A percentile compares a stretch with the other conserved stretches of the same genome.
phyloP scores from a whole-genome alignment of 2,329 filamentous ascomycete genomes.

The Aspergillus sp. region DNA sequence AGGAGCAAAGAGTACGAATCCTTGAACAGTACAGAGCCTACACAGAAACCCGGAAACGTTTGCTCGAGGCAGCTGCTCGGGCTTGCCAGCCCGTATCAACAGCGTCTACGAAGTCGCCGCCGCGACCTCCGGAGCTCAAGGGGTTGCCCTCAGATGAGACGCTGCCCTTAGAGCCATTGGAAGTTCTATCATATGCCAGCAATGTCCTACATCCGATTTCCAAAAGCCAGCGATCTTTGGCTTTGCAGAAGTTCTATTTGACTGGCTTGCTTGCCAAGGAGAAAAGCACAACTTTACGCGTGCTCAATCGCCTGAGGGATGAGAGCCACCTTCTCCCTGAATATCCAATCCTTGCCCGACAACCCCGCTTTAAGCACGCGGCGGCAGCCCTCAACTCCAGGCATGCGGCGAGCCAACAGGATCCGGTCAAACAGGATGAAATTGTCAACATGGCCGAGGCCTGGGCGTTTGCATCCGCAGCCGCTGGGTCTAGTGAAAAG shows the following conservation, averaged over 20 bases:
- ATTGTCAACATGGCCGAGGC: slow-evolving; percentile 36
- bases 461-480: slow-evolving; percentile 42
- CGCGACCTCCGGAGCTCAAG: slow-evolving; percentile 15
- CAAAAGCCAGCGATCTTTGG: slow-evolving; percentile 37
- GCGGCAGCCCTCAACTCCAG: slow-evolving; percentile 28
- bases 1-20: slow-evolving; percentile 34
- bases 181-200: slow-evolving; percentile 33
- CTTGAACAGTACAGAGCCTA: slow-evolving; percentile 37
- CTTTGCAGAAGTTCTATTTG: slow-evolving; percentile 40
- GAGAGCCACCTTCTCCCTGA: slow-evolving; percentile 46
- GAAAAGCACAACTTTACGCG: slow-evolving; percentile 34
- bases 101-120: slow-evolving; percentile 22
- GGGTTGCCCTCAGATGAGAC: slow-evolving; percentile 16
- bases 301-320: slow-evolving; percentile 41
- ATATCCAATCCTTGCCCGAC: slow-evolving; percentile 38
- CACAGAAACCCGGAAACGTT: slow-evolving; percentile 34
- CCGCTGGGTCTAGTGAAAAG: slow-evolving; percentile 30
- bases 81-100: slow-evolving; percentile 34
- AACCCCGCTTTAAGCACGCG: slow-evolving; percentile 37
- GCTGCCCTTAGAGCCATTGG: slow-evolving; percentile 25
- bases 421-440: slow-evolving; percentile 28
- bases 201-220: slow-evolving; percentile 35
- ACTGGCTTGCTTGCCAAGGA: slow-evolving; percentile 40
- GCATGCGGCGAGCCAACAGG: slow-evolving; percentile 14
- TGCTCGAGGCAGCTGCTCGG: slow-evolving; percentile 37